Evolutionary conservation across 2,329 filamentous ascomycete genomes (phyloP).

Genomic region (Raffaelea arxii): DNA sequence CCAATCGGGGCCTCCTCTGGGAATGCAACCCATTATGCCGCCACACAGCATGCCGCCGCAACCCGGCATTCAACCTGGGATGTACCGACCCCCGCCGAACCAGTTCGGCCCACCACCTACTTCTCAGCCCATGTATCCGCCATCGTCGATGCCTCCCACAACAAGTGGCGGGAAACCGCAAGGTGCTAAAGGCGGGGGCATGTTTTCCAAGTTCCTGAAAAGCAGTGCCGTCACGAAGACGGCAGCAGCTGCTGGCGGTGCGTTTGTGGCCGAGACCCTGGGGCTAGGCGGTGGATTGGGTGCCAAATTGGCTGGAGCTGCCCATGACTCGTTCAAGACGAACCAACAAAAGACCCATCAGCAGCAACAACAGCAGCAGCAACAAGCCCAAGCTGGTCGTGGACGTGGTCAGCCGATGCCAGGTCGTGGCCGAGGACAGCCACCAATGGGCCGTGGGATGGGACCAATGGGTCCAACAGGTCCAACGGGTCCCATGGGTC

Average conservation of each 20-base stretch:
- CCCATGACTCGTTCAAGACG: conserved; percentile 7
- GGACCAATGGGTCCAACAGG: background rate
- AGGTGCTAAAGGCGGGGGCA: background rate
- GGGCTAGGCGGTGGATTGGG: conserved; percentile 7
- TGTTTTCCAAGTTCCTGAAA: conserved; percentile 12
- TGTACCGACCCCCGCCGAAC: background rate
- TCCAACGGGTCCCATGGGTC: background rate
- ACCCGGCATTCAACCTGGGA: too few relatives aligned
- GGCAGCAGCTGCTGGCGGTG: conserved; percentile 8
- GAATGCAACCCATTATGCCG: too few relatives aligned
- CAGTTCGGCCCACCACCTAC: background rate
- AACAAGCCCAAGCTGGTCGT: too few relatives aligned
- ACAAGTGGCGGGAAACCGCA: background rate
- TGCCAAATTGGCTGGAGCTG: conserved; percentile 5
- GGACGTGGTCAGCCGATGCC: too few relatives aligned
- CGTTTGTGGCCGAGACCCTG: conserved; percentile 6
- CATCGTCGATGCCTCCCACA: too few relatives aligned
- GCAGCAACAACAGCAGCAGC: background rate
- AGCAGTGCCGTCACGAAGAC: conserved; percentile 11
- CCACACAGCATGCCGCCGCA: too few relatives aligned
- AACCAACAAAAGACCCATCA: conserved; percentile 1
- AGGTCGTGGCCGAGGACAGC: too few relatives aligned
- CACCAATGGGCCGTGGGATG: too few relatives aligned
- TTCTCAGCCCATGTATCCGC: background rate
- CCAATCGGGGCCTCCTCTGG: too few relatives aligned